Evolutionary conservation across 73 alveolate species (phyloP).

Genomic region (Durusdinium trenchii): DNA sequence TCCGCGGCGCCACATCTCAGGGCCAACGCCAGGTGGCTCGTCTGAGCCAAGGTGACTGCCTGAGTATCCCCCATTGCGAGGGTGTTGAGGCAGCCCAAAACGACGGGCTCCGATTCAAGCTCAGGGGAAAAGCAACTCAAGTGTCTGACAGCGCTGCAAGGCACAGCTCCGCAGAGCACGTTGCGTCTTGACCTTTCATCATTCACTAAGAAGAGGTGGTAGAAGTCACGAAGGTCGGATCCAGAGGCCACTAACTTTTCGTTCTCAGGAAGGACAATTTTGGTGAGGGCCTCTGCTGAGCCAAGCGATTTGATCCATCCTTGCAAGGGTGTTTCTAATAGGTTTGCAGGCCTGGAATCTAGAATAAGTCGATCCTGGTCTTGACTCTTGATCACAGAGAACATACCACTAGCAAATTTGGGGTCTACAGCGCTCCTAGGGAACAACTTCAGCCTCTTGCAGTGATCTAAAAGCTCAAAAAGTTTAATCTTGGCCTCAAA

Average conservation of each 20-base stretch:
- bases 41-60: too few species aligned
- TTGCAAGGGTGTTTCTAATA: background rate
- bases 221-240: background rate
- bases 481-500: too few species aligned
- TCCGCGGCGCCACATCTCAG: background rate
- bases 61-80: constrained; percentile 5
- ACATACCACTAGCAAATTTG: background rate
- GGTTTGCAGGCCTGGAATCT: background rate
- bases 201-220: background rate
- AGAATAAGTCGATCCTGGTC: background rate
- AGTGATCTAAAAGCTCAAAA: background rate
- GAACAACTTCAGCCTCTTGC: background rate
- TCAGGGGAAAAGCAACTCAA: background rate
- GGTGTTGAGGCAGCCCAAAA: background rate
- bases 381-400: background rate
- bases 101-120: background rate
- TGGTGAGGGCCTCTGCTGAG: background rate
- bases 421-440: background rate
- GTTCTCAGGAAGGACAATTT: background rate
- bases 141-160: background rate
- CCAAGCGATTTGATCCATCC: background rate
- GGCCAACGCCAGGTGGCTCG: background rate
- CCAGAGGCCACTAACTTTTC: background rate
- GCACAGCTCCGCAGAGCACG: background rate
- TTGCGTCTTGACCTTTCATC: background rate